Conservation (phyloP, 2,329 filamentous ascomycete genomes). For the Harringtonia aguacate region DNA sequence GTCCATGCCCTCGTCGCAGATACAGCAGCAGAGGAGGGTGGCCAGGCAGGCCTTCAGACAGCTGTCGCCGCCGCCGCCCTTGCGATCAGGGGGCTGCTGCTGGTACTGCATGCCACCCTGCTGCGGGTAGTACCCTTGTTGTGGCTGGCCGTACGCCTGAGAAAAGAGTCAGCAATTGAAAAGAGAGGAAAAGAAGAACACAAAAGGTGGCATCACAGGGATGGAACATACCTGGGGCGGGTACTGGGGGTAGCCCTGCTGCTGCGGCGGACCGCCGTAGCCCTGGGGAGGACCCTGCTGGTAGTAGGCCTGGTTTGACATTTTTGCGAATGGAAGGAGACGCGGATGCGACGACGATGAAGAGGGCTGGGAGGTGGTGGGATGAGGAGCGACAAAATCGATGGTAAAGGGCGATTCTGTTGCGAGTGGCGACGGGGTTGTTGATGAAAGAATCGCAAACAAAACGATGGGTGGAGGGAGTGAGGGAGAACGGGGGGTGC, state of each 20-base stretch:
- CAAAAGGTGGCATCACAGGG: no score
- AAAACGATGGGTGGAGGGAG: no score
- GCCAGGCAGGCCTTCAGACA: conserved; percentile 28
- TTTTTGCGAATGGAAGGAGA: conserved; percentile 11
- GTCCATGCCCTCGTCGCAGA: conserved; percentile 39
- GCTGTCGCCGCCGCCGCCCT: conserved; percentile 23
- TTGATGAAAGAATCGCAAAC: no score
- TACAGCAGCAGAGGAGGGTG: conserved; percentile 38
- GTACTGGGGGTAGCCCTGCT: conserved; percentile 27
- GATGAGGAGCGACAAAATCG: not conserved
- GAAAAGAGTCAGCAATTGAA: not conserved
- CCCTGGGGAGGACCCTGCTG: conserved; percentile 20
- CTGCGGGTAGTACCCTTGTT: conserved; percentile 30
- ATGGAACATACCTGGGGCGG: conserved; percentile 32
- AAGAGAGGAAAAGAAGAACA: not conserved
- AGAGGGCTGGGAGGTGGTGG: no score
- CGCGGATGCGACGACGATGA: not conserved
- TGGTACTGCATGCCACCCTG: conserved; percentile 32
- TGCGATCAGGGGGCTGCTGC: conserved; percentile 28
- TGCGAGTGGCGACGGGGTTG: no score
- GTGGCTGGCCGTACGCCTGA: conserved; percentile 27
- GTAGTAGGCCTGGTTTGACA: conserved; percentile 27
- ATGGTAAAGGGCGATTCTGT: no score
- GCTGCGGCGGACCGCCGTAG: conserved; percentile 14
- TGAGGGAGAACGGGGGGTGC: no score